phyloP scores from a whole-genome alignment of 2,329 filamentous ascomycete species.

The Fusarium sp. region DNA sequence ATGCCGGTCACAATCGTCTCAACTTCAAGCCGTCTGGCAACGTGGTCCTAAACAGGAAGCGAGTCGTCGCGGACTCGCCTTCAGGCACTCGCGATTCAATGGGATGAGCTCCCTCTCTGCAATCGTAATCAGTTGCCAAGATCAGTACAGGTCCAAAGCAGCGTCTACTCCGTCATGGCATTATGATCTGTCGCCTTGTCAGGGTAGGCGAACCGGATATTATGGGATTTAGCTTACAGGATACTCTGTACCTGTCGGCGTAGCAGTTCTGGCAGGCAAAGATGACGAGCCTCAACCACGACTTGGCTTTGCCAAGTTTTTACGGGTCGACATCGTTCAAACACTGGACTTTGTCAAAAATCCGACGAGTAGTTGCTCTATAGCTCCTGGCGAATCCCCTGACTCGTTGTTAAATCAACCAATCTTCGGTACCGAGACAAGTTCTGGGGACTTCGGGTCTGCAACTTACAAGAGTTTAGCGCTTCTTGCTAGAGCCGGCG shows the following conservation, averaged over 20 bases:
- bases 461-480: slow-evolving; percentile 31
- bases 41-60: not conserved
- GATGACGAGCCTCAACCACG: not conserved
- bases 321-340: not conserved
- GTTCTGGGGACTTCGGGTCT: slow-evolving; percentile 23
- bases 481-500: slow-evolving; percentile 13
- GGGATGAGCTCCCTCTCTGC: not conserved
- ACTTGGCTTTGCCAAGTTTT: not conserved
- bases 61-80: not conserved
- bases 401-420: slow-evolving; percentile 25
- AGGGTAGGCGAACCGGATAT: slow-evolving; percentile 2
- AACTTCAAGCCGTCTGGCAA: not conserved
- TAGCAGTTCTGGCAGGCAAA: slow-evolving; percentile 1
- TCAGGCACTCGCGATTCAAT: not conserved
- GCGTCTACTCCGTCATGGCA: slow-evolving; percentile 6
- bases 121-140: slow-evolving; percentile 24
- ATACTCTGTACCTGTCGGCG: not conserved
- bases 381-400: slow-evolving; percentile 7
- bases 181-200: slow-evolving; percentile 6
- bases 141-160: slow-evolving; percentile 17
- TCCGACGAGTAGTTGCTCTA: not conserved
- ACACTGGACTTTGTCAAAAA: not conserved
- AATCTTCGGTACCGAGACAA: slow-evolving; percentile 13
- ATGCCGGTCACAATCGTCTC: not conserved
- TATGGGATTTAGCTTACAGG: not conserved